phyloP scores from a whole-genome alignment of 371 early-diverging fungal species.

The Syncephalastrum racemosum region DNA sequence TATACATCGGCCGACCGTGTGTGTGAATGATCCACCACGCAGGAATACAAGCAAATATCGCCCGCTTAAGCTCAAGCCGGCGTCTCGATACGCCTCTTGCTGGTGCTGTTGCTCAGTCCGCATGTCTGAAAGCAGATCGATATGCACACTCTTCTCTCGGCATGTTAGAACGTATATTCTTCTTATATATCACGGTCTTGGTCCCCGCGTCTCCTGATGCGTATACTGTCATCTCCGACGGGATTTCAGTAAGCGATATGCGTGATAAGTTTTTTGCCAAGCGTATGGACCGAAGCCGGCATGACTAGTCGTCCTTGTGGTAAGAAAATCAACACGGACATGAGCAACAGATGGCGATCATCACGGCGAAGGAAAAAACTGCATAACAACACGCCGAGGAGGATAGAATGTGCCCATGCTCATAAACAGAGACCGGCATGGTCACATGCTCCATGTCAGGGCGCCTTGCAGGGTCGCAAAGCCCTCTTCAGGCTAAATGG shows the following conservation, averaged over 20 bases:
- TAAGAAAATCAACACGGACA: constrained; percentile 13
- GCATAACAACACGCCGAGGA: constrained; percentile 20
- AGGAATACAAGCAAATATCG: constrained; percentile 6
- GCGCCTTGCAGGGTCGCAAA: too few species aligned
- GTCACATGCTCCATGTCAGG: constrained; percentile 44
- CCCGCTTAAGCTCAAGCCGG: constrained; percentile 5
- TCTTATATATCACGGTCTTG: constrained; percentile 37
- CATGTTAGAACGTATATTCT: background rate
- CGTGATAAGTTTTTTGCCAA: too few species aligned
- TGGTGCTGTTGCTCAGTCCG: background rate
- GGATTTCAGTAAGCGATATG: too few species aligned
- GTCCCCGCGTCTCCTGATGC: constrained; percentile 63
- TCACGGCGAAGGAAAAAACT: too few species aligned
- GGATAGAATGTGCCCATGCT: constrained; percentile 55
- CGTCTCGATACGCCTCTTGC: background rate
- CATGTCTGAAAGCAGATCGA: too few species aligned
- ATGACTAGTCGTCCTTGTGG: constrained; percentile 23
- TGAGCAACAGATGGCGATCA: too few species aligned
- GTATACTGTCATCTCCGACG: constrained; percentile 62
- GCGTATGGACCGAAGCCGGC: constrained; percentile 61
- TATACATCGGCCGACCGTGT: background rate
- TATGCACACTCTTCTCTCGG: background rate
- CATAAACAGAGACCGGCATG: constrained; percentile 60
- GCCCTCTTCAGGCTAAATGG: constrained; percentile 39
- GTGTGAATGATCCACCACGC: background rate